Percentiles rank a stretch among this genome's conserved stretches.
Conservation (phyloP, 257 asterid genomes). For the Solanum sejunctum region DNA sequence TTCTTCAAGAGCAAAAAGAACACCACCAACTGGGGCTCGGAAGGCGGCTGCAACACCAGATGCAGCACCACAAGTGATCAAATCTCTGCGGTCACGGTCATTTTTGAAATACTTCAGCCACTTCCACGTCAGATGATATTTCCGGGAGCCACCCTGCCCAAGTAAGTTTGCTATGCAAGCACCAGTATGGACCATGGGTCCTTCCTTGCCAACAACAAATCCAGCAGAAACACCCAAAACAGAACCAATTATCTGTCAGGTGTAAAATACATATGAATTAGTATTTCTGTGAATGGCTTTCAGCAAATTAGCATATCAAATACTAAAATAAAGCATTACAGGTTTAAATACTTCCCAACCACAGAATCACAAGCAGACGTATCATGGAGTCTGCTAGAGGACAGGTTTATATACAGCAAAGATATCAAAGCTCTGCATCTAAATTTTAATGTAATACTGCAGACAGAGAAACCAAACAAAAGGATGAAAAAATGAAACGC, state of each 20-base stretch:
- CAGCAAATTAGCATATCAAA: background rate
- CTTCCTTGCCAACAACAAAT: constrained; percentile 96
- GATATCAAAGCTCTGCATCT: background rate
- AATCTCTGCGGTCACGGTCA: constrained; percentile 89
- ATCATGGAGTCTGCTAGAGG: background rate
- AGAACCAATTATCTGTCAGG: constrained; percentile 78
- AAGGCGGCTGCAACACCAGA: constrained; percentile 99
- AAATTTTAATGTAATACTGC: background rate
- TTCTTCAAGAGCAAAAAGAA: constrained; percentile 98
- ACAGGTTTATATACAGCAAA: background rate
- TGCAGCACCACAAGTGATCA: constrained; percentile 98
- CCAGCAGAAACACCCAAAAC: constrained; percentile 96
- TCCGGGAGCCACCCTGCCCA: constrained; percentile 99
- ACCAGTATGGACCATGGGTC: constrained; percentile 99
- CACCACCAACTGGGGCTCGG: constrained; percentile 99
- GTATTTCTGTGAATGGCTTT: background rate
- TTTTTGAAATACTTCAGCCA: constrained; percentile 91
- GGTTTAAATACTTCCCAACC: background rate
- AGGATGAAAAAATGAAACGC: background rate
- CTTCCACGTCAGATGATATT: constrained; percentile 85
- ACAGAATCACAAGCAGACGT: background rate
- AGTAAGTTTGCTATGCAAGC: constrained; percentile 95
- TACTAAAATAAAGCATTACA: background rate
- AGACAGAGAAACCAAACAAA: background rate
- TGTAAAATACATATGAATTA: background rate